phyloP scores from a whole-genome alignment of 2,329 filamentous ascomycete species.

The Venturia nashicola region DNA sequence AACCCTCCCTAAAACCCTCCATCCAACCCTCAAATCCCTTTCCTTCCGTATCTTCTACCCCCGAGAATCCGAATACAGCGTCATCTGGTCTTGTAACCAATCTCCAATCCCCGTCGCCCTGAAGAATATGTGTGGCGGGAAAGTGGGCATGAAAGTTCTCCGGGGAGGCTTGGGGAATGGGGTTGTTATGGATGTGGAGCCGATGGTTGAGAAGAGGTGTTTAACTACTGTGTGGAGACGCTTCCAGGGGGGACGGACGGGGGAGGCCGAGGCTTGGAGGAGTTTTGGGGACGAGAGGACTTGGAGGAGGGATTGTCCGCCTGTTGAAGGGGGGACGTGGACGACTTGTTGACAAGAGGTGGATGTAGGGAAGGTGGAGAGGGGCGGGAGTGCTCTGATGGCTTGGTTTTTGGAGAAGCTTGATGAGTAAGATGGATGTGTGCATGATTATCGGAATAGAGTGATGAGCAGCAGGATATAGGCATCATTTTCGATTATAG shows the following conservation, averaged over 20 bases:
- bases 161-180: neutral
- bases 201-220: neutral
- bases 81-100: neutral
- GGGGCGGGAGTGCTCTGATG: neutral
- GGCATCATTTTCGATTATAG: too few relatives aligned
- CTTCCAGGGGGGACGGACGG: neutral
- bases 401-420: neutral
- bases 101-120: constrained; percentile 1
- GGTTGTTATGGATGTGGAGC: neutral
- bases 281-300: constrained; percentile 1
- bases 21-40: constrained; percentile 2
- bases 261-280: neutral
- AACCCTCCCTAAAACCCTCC: neutral
- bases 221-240: neutral
- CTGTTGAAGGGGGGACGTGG: neutral
- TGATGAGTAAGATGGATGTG: neutral
- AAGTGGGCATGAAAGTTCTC: neutral
- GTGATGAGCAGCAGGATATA: too few relatives aligned
- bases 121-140: neutral
- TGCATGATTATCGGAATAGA: neutral
- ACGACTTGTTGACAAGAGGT: neutral
- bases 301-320: neutral
- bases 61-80: neutral
- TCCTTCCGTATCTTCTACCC: constrained; percentile 7
- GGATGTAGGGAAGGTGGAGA: neutral